A percentile compares a stretch with the other conserved stretches of the same genome.
Evolutionary conservation across 1,284 basidiomycete species (phyloP).

Genomic region (Chiua sp.): DNA sequence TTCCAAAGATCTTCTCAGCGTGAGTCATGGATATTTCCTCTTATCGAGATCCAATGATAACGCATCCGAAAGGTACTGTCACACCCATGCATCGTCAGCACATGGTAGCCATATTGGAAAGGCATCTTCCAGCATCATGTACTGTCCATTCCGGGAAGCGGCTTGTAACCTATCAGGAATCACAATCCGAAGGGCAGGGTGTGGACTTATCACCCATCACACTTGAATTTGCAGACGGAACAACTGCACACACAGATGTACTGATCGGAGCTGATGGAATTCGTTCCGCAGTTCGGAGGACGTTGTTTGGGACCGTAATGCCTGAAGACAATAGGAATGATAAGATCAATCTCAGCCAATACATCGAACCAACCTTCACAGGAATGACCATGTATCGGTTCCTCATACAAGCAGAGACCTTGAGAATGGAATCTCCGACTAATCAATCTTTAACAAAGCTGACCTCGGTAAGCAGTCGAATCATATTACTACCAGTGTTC

Average conservation of each 20-base stretch:
- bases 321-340: neutral
- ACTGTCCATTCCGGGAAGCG: constrained; percentile 37
- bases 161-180: constrained; percentile 19
- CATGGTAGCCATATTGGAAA: constrained; percentile 26
- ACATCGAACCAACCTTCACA: constrained; percentile 21
- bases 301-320: constrained; percentile 20
- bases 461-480: constrained; percentile 11
- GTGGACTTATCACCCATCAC: constrained; percentile 25
- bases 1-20: constrained; percentile 5
- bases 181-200: constrained; percentile 5
- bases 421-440: constrained; percentile 10
- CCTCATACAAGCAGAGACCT: constrained; percentile 19
- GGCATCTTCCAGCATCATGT: constrained; percentile 30
- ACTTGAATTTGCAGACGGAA: constrained; percentile 40
- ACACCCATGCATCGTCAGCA: constrained; percentile 29
- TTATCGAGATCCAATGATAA: neutral
- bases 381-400: constrained; percentile 23
- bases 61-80: constrained; percentile 9
- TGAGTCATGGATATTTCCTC: constrained; percentile 4
- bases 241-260: constrained; percentile 38
- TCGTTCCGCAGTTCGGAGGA: constrained; percentile 26
- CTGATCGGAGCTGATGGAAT: constrained; percentile 39
- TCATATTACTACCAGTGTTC: neutral
- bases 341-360: constrained; percentile 16
- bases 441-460: constrained; percentile 11